Conservation (phyloP, 495 filamentous ascomycete species). For the Podospora appendiculata region DNA sequence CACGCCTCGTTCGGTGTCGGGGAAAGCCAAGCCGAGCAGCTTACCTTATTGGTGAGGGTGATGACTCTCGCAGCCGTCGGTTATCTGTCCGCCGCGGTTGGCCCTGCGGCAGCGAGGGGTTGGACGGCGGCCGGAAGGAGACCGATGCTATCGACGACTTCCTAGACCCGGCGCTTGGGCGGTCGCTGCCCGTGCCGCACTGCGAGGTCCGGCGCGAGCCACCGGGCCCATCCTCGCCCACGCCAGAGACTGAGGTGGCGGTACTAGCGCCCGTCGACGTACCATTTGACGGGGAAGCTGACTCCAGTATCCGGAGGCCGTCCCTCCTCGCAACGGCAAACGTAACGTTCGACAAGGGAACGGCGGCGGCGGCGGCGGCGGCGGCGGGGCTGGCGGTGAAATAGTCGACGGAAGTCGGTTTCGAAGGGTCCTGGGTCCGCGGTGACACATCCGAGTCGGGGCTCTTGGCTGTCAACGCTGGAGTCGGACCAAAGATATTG, state of each 20-base stretch:
- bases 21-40: conserved; percentile 6
- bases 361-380: neutral
- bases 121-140: conserved; percentile 29
- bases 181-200: conserved; percentile 8
- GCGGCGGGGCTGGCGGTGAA: conserved; percentile 15
- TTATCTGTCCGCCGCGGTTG: conserved; percentile 34
- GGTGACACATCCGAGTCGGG: conserved; percentile 34
- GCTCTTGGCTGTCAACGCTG: conserved; percentile 18
- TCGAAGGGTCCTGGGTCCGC: conserved; percentile 20
- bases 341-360: neutral
- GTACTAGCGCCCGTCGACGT: conserved; percentile 18
- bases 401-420: conserved; percentile 22
- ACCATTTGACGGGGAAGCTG: conserved; percentile 5
- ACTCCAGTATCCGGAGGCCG: conserved; percentile 4
- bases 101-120: conserved; percentile 39
- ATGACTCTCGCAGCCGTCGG: conserved; percentile 32
- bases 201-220: conserved; percentile 17
- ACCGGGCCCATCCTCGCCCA: conserved; percentile 8
- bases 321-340: conserved; percentile 12
- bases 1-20: neutral
- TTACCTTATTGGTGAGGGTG: conserved; percentile 40
- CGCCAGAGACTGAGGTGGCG: conserved; percentile 11
- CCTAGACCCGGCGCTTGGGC: conserved; percentile 18
- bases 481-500: no score
- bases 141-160: conserved; percentile 38